phyloP scores from a whole-genome alignment of 2,329 filamentous ascomycete genomes.

The Aspergillus ibericus region DNA sequence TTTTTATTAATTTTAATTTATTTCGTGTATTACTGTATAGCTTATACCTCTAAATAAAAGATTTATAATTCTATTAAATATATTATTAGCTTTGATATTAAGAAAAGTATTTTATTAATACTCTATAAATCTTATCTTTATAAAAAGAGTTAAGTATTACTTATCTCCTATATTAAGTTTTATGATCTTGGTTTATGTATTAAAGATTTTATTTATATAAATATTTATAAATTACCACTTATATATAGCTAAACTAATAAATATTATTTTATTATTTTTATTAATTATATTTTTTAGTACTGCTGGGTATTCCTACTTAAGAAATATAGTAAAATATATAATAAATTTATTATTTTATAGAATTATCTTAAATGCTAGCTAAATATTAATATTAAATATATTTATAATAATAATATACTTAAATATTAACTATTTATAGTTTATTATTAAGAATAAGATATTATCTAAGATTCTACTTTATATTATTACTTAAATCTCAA shows the following conservation, averaged over 20 bases:
- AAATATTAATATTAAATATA: too few relatives aligned
- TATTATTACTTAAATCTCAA: too few relatives aligned
- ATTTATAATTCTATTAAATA: too few relatives aligned
- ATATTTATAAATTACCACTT: background rate
- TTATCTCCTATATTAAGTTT: background rate
- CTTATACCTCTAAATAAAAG: too few relatives aligned
- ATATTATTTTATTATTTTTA: background rate
- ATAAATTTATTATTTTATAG: too few relatives aligned
- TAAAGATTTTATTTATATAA: too few relatives aligned
- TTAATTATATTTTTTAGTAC: background rate
- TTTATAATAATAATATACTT: background rate
- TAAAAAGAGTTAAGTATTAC: background rate
- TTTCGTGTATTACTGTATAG: background rate
- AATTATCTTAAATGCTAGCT: too few relatives aligned
- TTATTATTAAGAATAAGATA: background rate
- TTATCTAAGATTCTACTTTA: background rate
- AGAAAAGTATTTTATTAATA: background rate
- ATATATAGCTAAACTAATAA: background rate
- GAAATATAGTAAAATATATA: too few relatives aligned
- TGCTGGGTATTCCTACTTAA: too few relatives aligned
- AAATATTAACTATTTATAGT: background rate
- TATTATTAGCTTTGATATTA: conserved; percentile 1
- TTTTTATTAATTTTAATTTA: conserved; percentile 1
- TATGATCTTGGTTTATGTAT: background rate
- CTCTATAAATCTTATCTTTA: background rate